A percentile compares a stretch with the other conserved stretches of the same genome.
phyloP scores from a whole-genome alignment of 202 grass and related monocot species.

The Saccharum hybrid region DNA sequence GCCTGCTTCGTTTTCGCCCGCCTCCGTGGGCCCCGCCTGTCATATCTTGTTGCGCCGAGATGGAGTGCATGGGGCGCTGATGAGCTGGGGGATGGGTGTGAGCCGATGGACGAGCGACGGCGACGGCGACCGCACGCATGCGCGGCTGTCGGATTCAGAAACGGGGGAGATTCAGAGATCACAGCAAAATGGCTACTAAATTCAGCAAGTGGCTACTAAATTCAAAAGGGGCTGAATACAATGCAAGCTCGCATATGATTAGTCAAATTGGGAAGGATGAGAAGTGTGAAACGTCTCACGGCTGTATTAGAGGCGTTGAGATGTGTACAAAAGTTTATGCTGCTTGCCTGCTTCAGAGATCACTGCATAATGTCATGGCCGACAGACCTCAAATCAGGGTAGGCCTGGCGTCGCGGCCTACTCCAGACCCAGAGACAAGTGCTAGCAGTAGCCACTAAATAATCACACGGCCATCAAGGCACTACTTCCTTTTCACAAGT shows the following conservation, averaged over 20 bases:
- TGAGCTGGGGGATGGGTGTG: background rate
- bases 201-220: background rate
- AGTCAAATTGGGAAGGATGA: background rate
- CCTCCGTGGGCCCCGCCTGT: background rate
- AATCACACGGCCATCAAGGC: slow-evolving; percentile 8
- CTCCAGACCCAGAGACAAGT: background rate
- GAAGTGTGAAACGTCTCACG: background rate
- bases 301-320: background rate
- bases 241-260: background rate
- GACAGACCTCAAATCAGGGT: slow-evolving; percentile 38
- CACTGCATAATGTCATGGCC: slow-evolving; percentile 30
- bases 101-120: slow-evolving; percentile 4
- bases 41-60: slow-evolving; percentile 1
- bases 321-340: background rate
- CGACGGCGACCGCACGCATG: slow-evolving; percentile 8
- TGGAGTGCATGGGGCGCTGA: background rate
- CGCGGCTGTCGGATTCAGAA: slow-evolving; percentile 32
- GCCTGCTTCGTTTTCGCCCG: slow-evolving; percentile 16
- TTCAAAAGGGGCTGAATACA: background rate
- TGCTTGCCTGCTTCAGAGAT: slow-evolving; percentile 1
- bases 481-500: slow-evolving; percentile 17
- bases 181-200: too few species aligned
- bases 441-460: slow-evolving; percentile 31
- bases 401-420: slow-evolving; percentile 40
- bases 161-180: background rate